Conservation (phyloP, 768 basidiomycete species). For the Tylopilus subfusipes region DNA sequence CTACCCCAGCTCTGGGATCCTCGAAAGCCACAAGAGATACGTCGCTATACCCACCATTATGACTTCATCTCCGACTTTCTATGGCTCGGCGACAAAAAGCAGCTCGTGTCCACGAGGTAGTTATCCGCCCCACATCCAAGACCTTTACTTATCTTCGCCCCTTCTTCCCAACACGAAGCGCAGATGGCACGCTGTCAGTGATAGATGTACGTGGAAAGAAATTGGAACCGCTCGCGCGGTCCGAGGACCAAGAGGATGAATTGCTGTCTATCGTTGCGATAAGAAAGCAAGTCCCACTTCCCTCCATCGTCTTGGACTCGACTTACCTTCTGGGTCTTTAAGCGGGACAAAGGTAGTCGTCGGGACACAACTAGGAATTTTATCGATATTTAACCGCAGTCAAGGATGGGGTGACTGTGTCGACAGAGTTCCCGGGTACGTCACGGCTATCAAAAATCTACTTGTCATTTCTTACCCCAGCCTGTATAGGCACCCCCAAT, state of each 20-base stretch:
- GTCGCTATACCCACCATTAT: conserved; percentile 81
- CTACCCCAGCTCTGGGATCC: conserved; percentile 82
- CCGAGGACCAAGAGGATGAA: conserved; percentile 96
- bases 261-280: conserved; percentile 82
- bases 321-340: not conserved
- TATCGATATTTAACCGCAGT: conserved; percentile 84
- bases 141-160: not conserved
- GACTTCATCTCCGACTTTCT: conserved; percentile 94
- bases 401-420: conserved; percentile 93
- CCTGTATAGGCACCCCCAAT: conserved; percentile 76
- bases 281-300: conserved; percentile 54
- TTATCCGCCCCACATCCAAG: not conserved
- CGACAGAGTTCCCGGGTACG: conserved; percentile 82
- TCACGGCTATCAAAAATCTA: conserved; percentile 3
- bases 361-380: conserved; percentile 84
- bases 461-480: conserved; percentile 10
- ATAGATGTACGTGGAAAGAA: conserved; percentile 87
- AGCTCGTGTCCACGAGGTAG: conserved; percentile 85
- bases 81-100: conserved; percentile 80
- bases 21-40: conserved; percentile 57
- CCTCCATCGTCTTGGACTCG: not conserved
- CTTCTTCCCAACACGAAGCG: conserved; percentile 44
- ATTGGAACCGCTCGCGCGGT: conserved; percentile 72
- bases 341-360: conserved; percentile 82
- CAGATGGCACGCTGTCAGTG: conserved; percentile 90